Conservation (phyloP, 345 rosid genomes). For the Acer saccharum region DNA sequence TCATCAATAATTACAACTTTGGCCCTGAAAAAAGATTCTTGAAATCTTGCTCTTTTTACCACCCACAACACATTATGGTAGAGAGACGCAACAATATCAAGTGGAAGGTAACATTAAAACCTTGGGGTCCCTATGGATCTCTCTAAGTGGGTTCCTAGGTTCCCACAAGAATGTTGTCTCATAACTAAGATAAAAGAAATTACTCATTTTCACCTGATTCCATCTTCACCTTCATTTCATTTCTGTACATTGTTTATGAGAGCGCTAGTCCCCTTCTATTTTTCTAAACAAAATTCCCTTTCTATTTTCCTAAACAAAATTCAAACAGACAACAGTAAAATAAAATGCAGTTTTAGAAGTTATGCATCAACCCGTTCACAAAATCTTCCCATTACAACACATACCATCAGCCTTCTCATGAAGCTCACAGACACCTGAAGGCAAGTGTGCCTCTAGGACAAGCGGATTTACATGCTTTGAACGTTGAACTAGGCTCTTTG, state of each 20-base stretch:
- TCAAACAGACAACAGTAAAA: not conserved
- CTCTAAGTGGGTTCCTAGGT: not conserved
- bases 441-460: constrained; percentile 47
- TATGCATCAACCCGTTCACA: not conserved
- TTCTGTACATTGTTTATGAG: not conserved
- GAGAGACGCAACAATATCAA: not conserved
- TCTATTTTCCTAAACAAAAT: not conserved
- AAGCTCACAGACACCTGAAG: constrained; percentile 44
- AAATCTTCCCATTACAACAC: constrained; percentile 7
- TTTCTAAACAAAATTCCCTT: not conserved
- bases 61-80: not conserved
- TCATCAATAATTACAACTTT: not conserved
- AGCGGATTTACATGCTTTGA: constrained; percentile 64
- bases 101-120: not conserved
- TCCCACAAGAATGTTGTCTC: not conserved
- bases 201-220: not conserved
- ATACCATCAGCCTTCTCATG: constrained; percentile 69
- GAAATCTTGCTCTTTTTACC: not conserved
- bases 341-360: not conserved
- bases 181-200: not conserved
- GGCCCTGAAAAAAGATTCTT: not conserved
- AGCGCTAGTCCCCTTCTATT: not conserved
- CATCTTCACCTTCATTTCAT: not conserved
- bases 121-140: not conserved
- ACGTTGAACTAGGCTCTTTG: constrained; percentile 51